Conservation (phyloP, 495 filamentous ascomycete genomes). For the Umbilicaria muhlenbergii region DNA sequence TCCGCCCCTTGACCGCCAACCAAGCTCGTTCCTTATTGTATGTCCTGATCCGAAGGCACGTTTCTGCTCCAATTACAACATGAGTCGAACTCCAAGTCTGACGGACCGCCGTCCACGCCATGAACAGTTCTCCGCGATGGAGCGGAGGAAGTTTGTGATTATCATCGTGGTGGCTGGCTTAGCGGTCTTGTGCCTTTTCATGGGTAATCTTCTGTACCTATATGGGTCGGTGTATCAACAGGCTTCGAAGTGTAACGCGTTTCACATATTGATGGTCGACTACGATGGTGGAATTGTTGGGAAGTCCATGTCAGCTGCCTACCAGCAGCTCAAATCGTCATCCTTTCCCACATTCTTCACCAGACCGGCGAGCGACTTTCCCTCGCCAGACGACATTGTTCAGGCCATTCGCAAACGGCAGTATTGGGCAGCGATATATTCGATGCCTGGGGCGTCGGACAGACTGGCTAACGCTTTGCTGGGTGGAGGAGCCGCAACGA, state of each 20-base stretch:
- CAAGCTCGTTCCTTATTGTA: no score
- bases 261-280: slow-evolving; percentile 33
- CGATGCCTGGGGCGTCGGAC: slow-evolving; percentile 20
- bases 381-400: slow-evolving; percentile 11
- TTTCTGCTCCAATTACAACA: no score
- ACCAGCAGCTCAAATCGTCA: slow-evolving; percentile 20
- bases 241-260: slow-evolving; percentile 20
- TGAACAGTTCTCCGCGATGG: no score
- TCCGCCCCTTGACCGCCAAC: no score
- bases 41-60: no score
- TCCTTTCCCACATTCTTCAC: slow-evolving; percentile 27
- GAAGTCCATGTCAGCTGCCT: slow-evolving; percentile 23
- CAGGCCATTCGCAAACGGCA: slow-evolving; percentile 25
- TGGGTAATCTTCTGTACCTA: slow-evolving; percentile 28
- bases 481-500: slow-evolving; percentile 15
- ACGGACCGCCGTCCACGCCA: no score
- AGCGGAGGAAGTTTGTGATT: no score
- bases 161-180: no score
- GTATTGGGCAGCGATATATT: slow-evolving; percentile 33
- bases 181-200: slow-evolving; percentile 18
- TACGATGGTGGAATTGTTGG: slow-evolving; percentile 34
- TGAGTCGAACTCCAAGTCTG: no score
- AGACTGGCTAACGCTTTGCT: slow-evolving; percentile 21
- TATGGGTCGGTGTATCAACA: slow-evolving; percentile 31
- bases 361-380: slow-evolving; percentile 14